Percentiles rank a stretch among this genome's conserved stretches.
Conservation (phyloP, 345 rosid genomes). For the Theobroma cacao region DNA sequence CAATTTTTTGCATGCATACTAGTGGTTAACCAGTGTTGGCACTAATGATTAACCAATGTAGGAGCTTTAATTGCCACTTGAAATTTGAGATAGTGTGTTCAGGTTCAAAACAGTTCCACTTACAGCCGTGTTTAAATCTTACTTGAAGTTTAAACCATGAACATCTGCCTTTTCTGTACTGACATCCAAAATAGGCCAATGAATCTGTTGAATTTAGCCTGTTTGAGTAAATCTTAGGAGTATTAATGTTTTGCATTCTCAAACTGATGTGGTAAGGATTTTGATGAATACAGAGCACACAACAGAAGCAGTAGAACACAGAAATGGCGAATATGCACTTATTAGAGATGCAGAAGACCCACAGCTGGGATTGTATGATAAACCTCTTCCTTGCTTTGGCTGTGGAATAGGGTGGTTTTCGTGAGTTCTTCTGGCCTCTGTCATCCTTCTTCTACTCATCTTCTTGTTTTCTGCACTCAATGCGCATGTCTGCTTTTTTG, state of each 20-base stretch:
- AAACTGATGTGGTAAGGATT: neutral
- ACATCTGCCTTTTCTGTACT: neutral
- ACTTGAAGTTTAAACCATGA: neutral
- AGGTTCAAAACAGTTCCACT: neutral
- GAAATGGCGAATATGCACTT: slow-evolving; percentile 49
- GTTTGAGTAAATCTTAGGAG: neutral
- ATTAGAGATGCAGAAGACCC: slow-evolving; percentile 48
- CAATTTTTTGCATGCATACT: neutral
- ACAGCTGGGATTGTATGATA: slow-evolving; percentile 62
- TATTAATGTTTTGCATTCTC: neutral
- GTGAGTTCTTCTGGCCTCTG: slow-evolving; percentile 38
- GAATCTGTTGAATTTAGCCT: neutral
- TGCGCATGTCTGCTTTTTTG: slow-evolving; percentile 12
- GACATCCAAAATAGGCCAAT: neutral
- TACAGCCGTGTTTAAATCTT: neutral
- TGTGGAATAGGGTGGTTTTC: slow-evolving; percentile 97
- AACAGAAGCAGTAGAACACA: slow-evolving; percentile 35
- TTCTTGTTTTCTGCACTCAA: slow-evolving; percentile 8
- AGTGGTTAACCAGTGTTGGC: neutral
- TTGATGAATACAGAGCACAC: slow-evolving; percentile 27
- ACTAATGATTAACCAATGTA: neutral
- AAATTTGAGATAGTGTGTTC: neutral
- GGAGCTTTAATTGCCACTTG: neutral
- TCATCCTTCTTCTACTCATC: neutral
- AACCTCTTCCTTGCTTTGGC: slow-evolving; percentile 92